phyloP scores from a whole-genome alignment of 208 protist genomes.

The Trypanosomatidae sp. region DNA sequence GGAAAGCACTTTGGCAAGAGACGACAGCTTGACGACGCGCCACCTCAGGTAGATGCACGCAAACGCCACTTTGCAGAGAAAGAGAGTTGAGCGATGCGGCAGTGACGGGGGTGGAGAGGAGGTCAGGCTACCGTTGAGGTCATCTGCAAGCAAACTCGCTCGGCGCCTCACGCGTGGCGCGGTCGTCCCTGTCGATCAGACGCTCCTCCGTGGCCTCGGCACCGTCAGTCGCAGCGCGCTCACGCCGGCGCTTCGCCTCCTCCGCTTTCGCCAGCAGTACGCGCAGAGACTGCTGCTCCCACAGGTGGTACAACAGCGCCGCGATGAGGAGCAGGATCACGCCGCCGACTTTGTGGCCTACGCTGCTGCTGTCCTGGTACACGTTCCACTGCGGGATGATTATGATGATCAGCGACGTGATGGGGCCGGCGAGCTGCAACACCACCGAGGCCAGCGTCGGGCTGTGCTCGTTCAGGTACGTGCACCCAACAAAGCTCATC shows the following conservation, averaged over 20 bases:
- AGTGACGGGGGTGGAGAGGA: too few relatives aligned
- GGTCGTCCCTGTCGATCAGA: not conserved
- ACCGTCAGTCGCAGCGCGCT: not conserved
- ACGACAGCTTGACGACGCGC: too few relatives aligned
- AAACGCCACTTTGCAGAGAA: too few relatives aligned
- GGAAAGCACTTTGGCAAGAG: too few relatives aligned
- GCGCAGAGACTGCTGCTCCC: slow-evolving; percentile 66
- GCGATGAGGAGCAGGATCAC: slow-evolving; percentile 64
- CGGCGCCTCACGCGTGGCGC: not conserved
- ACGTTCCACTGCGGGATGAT: slow-evolving; percentile 83
- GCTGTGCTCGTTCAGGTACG: slow-evolving; percentile 83
- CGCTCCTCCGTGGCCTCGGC: not conserved
- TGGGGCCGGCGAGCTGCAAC: slow-evolving; percentile 70
- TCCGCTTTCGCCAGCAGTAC: slow-evolving; percentile 24
- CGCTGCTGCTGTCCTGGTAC: slow-evolving; percentile 50
- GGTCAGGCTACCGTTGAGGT: too few relatives aligned
- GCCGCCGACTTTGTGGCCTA: slow-evolving; percentile 71
- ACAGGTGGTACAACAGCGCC: slow-evolving; percentile 73
- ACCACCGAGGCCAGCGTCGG: slow-evolving; percentile 83
- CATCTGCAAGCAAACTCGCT: not conserved
- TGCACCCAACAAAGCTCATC: slow-evolving; percentile 83
- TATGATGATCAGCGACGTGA: slow-evolving; percentile 74
- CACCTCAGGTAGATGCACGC: too few relatives aligned
- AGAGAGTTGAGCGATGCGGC: too few relatives aligned
- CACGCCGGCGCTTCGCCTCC: slow-evolving; percentile 12